Conservation (phyloP, 106 monocot species). For the Alisma plantagoaquatica region DNA sequence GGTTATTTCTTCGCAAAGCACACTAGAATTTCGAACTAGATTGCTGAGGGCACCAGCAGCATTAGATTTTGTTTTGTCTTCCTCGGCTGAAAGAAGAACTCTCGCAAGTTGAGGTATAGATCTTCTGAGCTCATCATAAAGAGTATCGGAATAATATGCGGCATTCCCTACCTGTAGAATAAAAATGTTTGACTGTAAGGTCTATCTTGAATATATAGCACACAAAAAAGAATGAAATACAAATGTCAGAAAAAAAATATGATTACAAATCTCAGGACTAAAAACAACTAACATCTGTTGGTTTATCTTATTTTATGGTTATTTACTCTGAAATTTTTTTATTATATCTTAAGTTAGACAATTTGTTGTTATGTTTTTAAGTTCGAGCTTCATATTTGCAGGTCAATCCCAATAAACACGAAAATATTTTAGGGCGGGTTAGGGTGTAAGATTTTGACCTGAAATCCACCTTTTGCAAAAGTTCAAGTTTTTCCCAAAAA, state of each 20-base stretch:
- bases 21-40: constrained; percentile 72
- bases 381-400: no score
- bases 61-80: constrained; percentile 94
- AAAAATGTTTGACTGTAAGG: not conserved
- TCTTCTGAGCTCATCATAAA: constrained; percentile 64
- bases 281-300: no score
- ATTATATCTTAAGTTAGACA: no score
- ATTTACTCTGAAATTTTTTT: no score
- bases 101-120: constrained; percentile 79
- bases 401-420: no score
- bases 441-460: no score
- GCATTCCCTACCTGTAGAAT: constrained; percentile 69
- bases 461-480: no score
- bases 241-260: not conserved
- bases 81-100: constrained; percentile 61
- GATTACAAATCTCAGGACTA: no score
- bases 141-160: constrained; percentile 77
- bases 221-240: not conserved
- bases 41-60: constrained; percentile 97
- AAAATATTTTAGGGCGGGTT: no score
- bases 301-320: no score
- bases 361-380: no score
- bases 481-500: no score
- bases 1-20: constrained; percentile 70
- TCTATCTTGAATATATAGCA: not conserved